Conservation (phyloP, 1,284 basidiomycete species). For the Fistulina hepatica region DNA sequence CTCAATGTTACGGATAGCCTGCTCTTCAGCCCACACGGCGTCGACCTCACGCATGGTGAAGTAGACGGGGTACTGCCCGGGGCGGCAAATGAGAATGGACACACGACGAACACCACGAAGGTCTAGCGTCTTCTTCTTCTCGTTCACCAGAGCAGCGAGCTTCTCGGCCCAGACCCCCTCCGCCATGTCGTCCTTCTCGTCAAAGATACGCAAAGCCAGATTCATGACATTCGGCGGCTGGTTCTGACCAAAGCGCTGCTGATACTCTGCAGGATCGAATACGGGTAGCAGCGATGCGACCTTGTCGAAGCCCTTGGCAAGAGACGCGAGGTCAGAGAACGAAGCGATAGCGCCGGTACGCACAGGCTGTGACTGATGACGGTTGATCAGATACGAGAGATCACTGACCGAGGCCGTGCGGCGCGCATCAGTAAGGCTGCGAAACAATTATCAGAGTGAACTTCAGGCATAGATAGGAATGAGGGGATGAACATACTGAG, state of each 20-base stretch:
- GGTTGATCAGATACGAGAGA: slow-evolving; percentile 79
- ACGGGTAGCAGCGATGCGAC: slow-evolving; percentile 57
- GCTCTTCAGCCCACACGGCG: slow-evolving; percentile 85
- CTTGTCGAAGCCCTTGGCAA: slow-evolving; percentile 67
- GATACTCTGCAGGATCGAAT: slow-evolving; percentile 64
- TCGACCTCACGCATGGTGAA: slow-evolving; percentile 79
- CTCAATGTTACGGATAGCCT: slow-evolving; percentile 96
- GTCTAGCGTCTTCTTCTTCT: slow-evolving; percentile 50
- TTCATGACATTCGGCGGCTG: slow-evolving; percentile 90
- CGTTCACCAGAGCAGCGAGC: slow-evolving; percentile 69
- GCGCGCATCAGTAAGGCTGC: no score
- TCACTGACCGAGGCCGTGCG: slow-evolving; percentile 88
- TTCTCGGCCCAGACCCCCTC: slow-evolving; percentile 75
- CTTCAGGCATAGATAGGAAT: no score
- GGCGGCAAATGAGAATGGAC: slow-evolving; percentile 87
- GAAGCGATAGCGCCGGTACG: slow-evolving; percentile 86
- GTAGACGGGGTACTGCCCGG: slow-evolving; percentile 89
- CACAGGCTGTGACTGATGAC: slow-evolving; percentile 75
- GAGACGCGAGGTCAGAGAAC: slow-evolving; percentile 66
- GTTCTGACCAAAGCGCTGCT: slow-evolving; percentile 63
- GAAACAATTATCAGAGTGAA: no score
- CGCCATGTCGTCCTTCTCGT: slow-evolving; percentile 62
- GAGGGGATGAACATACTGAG: slow-evolving; percentile 8
- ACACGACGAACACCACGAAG: slow-evolving; percentile 84
- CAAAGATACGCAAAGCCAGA: slow-evolving; percentile 80